Evolutionary conservation across 495 filamentous ascomycete genomes (phyloP), one percentile per base, ranked within the genome.

Genomic region (Pseudoneurospora amorphoporcata): DNA sequence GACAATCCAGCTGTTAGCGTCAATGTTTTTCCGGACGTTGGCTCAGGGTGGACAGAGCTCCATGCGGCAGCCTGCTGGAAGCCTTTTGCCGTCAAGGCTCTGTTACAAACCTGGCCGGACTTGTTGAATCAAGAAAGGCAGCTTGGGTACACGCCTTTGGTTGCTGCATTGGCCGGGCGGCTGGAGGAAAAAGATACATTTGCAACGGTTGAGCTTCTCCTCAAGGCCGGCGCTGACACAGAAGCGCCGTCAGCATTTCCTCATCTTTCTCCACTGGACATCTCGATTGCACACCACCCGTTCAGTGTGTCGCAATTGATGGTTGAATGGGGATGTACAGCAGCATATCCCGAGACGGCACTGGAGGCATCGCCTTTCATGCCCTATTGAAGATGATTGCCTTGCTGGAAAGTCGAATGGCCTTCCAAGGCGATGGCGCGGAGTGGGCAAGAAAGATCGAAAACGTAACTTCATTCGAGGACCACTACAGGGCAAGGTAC

Each of bases 171-270:
- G 9, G 9, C 8, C n/a, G 45, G 45, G 3, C 8, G 0, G 3
- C 2, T 23, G 45, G 0, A 8, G 3, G n/a, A 0, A 0, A 0
- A 29, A 12, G 3, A 29, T 12, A n/a, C 43, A 0, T 47, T 23
- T 47, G 8, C 3, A 7, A 9, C 43, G n/a, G 43, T 47, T 9
- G 3, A 23, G 0, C 2, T 16, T 23, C 43, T 47, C 1, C 43
- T 47, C 43, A 9, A 8, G 2, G 43, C 43, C 4, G n/a, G n/a
- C 2, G 43, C 43, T 10, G n/a, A 19, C n/a, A 47, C 17, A 4
- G 43, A 3, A 3, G 8, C 43, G 17, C 17, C 17, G 4, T 19
- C 0, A 3, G 43, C 2, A 6, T 47, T 3, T 0, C n/a, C n/a
- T 23, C 3, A 47, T 7, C n/a, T 47, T 10, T 47, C 43, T 4